Conservation (phyloP, 2,329 filamentous ascomycete genomes). For the Colletotrichum lentis region DNA sequence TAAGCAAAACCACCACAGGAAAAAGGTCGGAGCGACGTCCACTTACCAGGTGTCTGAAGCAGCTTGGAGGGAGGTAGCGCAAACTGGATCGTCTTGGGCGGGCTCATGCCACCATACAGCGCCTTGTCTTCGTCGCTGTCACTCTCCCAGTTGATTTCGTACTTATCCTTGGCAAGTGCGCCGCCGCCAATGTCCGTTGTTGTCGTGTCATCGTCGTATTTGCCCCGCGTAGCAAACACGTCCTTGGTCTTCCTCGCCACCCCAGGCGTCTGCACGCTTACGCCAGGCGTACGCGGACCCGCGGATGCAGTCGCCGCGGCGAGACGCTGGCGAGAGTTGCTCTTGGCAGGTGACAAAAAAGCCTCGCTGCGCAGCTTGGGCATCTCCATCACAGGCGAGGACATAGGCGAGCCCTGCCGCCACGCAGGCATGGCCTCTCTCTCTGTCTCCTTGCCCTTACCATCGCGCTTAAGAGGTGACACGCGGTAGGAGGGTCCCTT, state of each 20-base stretch:
- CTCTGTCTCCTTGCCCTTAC: conserved; percentile 42
- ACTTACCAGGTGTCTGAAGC: conserved; percentile 79
- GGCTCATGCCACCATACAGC: conserved; percentile 77
- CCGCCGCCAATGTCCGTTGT: conserved; percentile 33
- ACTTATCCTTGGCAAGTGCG: conserved; percentile 47
- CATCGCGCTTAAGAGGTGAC: conserved; percentile 55
- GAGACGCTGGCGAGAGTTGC: conserved; percentile 55
- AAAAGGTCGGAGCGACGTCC: background rate
- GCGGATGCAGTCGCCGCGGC: conserved; percentile 49
- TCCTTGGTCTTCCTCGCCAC: conserved; percentile 60
- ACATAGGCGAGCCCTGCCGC: conserved; percentile 67
- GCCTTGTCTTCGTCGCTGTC: conserved; percentile 72
- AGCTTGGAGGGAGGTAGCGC: conserved; percentile 79
- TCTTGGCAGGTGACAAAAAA: conserved; percentile 76
- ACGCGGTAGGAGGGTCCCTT: conserved; percentile 56
- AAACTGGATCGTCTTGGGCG: conserved; percentile 93
- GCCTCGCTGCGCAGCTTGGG: conserved; percentile 86
- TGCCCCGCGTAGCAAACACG: conserved; percentile 50
- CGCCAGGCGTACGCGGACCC: conserved; percentile 76
- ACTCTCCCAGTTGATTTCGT: conserved; percentile 77
- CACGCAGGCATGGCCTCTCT: conserved; percentile 52
- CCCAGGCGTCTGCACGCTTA: conserved; percentile 84
- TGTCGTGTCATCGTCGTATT: conserved; percentile 41
- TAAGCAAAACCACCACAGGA: conserved; percentile 21
- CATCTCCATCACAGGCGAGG: conserved; percentile 79